Percentiles rank a stretch among this genome's conserved stretches.
Evolutionary conservation across 495 filamentous ascomycete genomes (phyloP).

Genomic region (Sphaerosporella brunnea): DNA sequence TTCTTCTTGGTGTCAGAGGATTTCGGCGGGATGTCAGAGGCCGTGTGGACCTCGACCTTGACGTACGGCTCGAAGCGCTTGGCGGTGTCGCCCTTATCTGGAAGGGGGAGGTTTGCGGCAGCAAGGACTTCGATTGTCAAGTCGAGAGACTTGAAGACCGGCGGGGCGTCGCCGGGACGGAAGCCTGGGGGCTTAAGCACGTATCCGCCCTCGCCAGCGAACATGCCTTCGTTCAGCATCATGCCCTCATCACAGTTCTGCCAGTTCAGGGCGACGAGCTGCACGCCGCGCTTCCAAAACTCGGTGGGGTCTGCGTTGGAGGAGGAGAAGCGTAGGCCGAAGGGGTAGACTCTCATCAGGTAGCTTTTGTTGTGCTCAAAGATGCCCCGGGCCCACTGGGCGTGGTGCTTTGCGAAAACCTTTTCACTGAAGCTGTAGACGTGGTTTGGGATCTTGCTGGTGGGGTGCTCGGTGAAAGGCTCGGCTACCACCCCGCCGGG

Average conservation of each 20-base stretch:
- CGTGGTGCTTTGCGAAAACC: constrained; percentile 51
- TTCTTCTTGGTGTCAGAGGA: constrained; percentile 9
- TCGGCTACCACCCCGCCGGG: constrained; percentile 25
- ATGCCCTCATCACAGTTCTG: constrained; percentile 76
- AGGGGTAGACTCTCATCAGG: constrained; percentile 81
- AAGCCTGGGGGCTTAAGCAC: constrained; percentile 65
- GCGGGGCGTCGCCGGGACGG: constrained; percentile 27
- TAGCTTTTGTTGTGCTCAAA: constrained; percentile 69
- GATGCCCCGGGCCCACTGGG: constrained; percentile 39
- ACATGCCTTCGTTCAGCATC: constrained; percentile 95
- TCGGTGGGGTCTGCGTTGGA: constrained; percentile 69
- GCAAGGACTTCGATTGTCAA: constrained; percentile 39
- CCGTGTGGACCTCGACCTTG: constrained; percentile 65
- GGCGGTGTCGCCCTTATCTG: constrained; percentile 35
- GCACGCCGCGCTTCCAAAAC: constrained; percentile 79
- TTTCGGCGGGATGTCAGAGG: constrained; percentile 29
- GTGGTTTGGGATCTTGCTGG: constrained; percentile 59
- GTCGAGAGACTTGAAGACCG: constrained; percentile 30
- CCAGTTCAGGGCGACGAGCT: constrained; percentile 91
- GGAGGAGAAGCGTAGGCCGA: constrained; percentile 59
- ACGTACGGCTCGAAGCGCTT: constrained; percentile 58
- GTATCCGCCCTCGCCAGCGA: constrained; percentile 61
- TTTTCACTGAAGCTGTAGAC: constrained; percentile 77
- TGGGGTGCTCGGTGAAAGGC: constrained; percentile 31
- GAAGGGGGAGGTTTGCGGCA: constrained; percentile 39